These are phyloP conservation scores for Lipomyces anomalus DNA, from an alignment of 805 yeast species.

Conservation along the genomic window DNA sequence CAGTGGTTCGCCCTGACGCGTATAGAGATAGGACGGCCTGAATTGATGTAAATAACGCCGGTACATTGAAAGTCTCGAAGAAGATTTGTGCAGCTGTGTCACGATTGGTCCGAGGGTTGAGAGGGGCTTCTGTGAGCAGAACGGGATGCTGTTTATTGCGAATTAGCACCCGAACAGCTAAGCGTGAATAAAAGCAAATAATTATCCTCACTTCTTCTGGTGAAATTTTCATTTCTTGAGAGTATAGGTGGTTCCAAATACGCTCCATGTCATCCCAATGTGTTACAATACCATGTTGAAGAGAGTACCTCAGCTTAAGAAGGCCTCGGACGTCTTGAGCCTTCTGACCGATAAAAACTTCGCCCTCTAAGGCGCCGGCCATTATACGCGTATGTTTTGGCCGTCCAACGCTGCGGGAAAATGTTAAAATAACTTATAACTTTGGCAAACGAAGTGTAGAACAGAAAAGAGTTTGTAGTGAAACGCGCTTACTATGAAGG, in stretches of 20 bases:
- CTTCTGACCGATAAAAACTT: constrained; percentile 58
- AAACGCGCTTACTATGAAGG: constrained; percentile 45
- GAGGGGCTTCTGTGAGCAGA: constrained; percentile 81
- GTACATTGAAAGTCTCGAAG: constrained; percentile 68
- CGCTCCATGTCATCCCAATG: constrained; percentile 86
- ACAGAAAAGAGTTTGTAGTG: not conserved
- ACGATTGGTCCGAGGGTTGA: constrained; percentile 62
- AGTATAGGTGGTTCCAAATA: constrained; percentile 67
- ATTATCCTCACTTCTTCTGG: no score
- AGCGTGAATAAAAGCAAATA: not conserved
- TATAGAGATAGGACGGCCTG: constrained; percentile 80
- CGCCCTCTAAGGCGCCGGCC: constrained; percentile 65
- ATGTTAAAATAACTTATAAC: constrained; percentile 6
- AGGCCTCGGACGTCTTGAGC: constrained; percentile 78
- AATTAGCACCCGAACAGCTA: no score
- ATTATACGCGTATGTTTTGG: constrained; percentile 79
- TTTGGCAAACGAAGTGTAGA: not conserved
- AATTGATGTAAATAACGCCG: constrained; percentile 65
- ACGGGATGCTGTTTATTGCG: constrained; percentile 68
- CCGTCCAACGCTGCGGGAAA: constrained; percentile 48
- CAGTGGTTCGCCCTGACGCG: constrained; percentile 87
- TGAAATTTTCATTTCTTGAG: constrained; percentile 49
- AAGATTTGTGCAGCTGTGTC: constrained; percentile 56
- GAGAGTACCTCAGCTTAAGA: constrained; percentile 63
- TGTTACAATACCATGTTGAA: constrained; percentile 69